Evolutionary conservation across 768 basidiomycete species (phyloP).

Genomic region (Phylloporus sp.): DNA sequence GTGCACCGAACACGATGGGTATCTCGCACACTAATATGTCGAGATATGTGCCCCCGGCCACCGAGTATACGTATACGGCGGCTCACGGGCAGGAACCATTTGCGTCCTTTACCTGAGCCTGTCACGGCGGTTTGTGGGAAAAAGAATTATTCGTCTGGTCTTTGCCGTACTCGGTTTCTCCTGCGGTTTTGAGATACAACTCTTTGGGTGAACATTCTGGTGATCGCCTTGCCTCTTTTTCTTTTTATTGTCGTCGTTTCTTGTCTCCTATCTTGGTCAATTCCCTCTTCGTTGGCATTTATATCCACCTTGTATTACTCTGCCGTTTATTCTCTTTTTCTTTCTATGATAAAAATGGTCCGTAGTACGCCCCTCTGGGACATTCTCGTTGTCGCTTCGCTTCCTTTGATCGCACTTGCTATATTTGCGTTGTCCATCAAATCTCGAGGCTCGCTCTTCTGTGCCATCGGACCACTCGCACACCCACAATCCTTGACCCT

Average conservation of each 20-base stretch:
- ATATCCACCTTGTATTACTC: conserved; percentile 12
- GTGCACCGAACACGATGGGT: conserved; percentile 9
- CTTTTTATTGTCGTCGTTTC: conserved; percentile 8
- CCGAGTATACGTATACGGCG: conserved; percentile 21
- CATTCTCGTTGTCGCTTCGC: conserved; percentile 8
- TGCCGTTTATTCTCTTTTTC: background rate
- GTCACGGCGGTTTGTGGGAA: background rate
- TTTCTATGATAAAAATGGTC: conserved; percentile 9
- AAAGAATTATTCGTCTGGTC: conserved; percentile 1
- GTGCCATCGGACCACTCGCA: conserved; percentile 10
- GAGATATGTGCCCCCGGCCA: conserved; percentile 15
- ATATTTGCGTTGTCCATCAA: conserved; percentile 6
- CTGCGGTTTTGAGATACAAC: background rate
- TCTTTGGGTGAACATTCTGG: conserved; percentile 5
- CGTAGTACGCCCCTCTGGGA: background rate
- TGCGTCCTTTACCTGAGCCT: conserved; percentile 14
- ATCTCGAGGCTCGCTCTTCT: conserved; percentile 10
- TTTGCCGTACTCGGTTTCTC: conserved; percentile 1
- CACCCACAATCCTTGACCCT: conserved; percentile 6
- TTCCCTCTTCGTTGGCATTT: conserved; percentile 5
- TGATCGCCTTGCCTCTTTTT: conserved; percentile 5
- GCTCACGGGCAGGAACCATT: conserved; percentile 24
- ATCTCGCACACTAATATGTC: conserved; percentile 12
- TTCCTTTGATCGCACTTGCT: conserved; percentile 2
- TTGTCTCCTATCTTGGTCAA: conserved; percentile 15